Base-by-base conservation (phyloP, 2,329 filamentous ascomycete species). In the Cucurbitaria berberidis region DNA sequence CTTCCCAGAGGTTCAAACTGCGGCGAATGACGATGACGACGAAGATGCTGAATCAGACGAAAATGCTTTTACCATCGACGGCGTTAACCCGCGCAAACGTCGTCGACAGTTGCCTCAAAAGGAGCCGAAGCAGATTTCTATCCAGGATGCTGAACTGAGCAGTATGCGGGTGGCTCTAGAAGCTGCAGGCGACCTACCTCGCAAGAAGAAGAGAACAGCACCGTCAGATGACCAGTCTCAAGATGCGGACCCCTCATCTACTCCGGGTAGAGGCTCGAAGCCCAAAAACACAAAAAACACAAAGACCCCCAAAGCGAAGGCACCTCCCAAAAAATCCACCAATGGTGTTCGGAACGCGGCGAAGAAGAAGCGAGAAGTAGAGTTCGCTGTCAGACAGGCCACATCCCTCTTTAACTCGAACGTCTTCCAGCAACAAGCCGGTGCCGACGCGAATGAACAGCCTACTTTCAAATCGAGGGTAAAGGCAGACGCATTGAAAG, bases 401-500 rank as follows among this genome's bases (percentile, higher is more conserved):
- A 45, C 45, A 3, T 70, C 69, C 1, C 54, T 76, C 1, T 59
- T 75, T 44, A 62, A 56, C 2, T 35, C 66, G 3, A 57, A 77
- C 40, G 66, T 76, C 21, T 73, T 76, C 34, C 22, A 46, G 1
- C 69, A 74, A 42, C 71, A 75, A 38, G 66, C 68, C 13, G 50
- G 44, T 3, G 43, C 59, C 5, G 59, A 62, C 32, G 63, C 57
- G 7, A 40, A 55, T 13, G 70, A 63, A 0, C 63, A 71, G 32
- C 70, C 73, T 0, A 56, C 30, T 0, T 69, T 76, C 38, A 56
- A 22, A 1, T 55, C 63, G 0, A 59, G 46, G 4, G 60, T 49
- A 6, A 76, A 74, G 38, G 18, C 44, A 0, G 57, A 74, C 19
- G 77, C 77, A 0, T 47, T 80, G 19, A 76, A 74, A 51, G 62